A percentile compares a stretch with the other conserved stretches of the same genome.
phyloP scores from a whole-genome alignment of 1,284 basidiomycete species.

The Papiliotrema nemorosa region DNA sequence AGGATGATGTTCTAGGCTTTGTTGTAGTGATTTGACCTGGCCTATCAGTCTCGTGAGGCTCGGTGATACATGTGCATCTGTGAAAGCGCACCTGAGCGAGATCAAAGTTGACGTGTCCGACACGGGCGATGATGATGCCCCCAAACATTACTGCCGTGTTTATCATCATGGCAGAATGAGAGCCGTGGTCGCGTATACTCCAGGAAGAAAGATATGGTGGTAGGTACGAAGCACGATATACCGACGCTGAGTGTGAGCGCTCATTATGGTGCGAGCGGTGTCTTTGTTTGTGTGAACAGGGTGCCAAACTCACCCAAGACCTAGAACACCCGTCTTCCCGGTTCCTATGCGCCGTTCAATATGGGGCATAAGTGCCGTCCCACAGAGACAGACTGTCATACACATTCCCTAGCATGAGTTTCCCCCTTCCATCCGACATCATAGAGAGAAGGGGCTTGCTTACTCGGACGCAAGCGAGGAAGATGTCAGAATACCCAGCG shows the following conservation, averaged over 20 bases:
- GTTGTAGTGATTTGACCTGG: conserved; percentile 1
- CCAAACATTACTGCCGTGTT: conserved; percentile 1
- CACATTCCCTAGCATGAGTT: not conserved
- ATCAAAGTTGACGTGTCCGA: not conserved
- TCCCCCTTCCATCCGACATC: not conserved
- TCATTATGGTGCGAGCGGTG: not conserved
- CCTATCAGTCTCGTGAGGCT: too few species aligned
- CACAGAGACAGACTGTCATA: not conserved
- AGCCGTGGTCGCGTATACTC: not conserved
- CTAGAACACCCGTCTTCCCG: not conserved
- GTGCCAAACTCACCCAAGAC: not conserved
- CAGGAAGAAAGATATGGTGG: not conserved
- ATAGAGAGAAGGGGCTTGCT: not conserved
- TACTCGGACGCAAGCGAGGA: not conserved
- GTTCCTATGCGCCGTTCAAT: not conserved
- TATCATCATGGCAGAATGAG: not conserved
- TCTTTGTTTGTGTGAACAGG: not conserved
- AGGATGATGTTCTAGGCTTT: not conserved
- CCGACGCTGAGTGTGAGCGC: not conserved
- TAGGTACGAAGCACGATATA: not conserved
- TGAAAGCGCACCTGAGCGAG: not conserved
- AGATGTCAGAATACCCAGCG: not conserved
- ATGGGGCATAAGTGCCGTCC: not conserved
- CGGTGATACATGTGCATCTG: too few species aligned
- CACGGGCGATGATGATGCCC: not conserved